Evolutionary conservation across 768 basidiomycete species (phyloP), one percentile per base, ranked within the genome.

Genomic region (Leucogyrophana mollusca): DNA sequence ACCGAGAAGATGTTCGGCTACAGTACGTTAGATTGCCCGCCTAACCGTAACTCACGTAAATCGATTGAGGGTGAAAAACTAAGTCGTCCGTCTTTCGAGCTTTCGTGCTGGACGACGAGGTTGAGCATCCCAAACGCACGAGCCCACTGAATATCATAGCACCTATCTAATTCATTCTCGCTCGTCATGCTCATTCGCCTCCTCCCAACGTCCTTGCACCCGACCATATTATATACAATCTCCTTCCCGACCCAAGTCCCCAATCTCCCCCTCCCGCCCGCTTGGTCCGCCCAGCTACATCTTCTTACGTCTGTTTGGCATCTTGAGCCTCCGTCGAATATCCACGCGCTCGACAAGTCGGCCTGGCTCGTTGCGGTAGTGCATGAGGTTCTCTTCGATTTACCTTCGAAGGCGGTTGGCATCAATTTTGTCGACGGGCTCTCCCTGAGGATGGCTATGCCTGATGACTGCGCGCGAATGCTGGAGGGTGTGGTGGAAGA

Each of bases 281-380:
- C 76, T 30, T 88, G 84, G 83, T 68, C 70, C 4, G 62, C 70
- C 21, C 78, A 82, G 50, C 65, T 83, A n/a, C 69, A 73, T 17
- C 62, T 75, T 34, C 63, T 84, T 17, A 69, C 63, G 3, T 65
- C 72, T 34, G 53, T 72, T 14, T 76, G 80, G 27, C 76, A 77
- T 21, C 73, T 85, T 33, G 76, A 80, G 18, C 56, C 73, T 21
- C 85, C 80, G 2, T 60, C 62, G 0, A 68, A 67, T 14, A 62
- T 83, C 8, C 82, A 85, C 58, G 73, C 77, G 24, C 68, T 85
- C 36, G 85, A 87, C 67, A 74, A 74, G 53, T 72, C 81, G 17
- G 78, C 76, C 4, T 81, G 80, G 36, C 62, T 85, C 21, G 71
- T 78, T 11, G 72, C 71, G 39, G 67, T 85, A 27, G 62, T 83